Evolutionary conservation across 2,329 filamentous ascomycete genomes (phyloP).

Genomic region (Microthyrium microscopicum): DNA sequence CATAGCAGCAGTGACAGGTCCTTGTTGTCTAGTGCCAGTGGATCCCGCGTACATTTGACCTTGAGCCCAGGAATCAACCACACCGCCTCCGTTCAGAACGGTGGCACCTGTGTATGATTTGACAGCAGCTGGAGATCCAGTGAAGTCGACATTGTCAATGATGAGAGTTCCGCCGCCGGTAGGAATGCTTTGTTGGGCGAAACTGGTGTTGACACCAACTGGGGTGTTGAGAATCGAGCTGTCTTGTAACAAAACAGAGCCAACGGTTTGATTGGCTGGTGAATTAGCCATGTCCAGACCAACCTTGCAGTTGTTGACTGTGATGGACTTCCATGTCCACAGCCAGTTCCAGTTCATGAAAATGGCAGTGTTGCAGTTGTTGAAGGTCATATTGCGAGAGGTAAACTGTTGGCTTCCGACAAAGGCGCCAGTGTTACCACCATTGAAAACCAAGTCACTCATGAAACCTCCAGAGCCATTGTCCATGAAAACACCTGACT

Average conservation of each 20-base stretch:
- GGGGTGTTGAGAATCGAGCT: slow-evolving; percentile 60
- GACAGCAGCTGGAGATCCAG: slow-evolving; percentile 51
- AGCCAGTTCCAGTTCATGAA: slow-evolving; percentile 40
- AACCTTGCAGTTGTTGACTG: slow-evolving; percentile 29
- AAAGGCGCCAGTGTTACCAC: slow-evolving; percentile 42
- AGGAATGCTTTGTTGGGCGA: slow-evolving; percentile 48
- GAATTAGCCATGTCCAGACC: slow-evolving; percentile 39
- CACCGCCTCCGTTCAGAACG: slow-evolving; percentile 52
- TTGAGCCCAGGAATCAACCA: slow-evolving; percentile 60
- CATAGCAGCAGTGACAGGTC: slow-evolving; percentile 27
- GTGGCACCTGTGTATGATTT: slow-evolving; percentile 37
- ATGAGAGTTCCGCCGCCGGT: slow-evolving; percentile 66
- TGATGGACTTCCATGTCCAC: slow-evolving; percentile 30
- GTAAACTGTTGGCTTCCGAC: slow-evolving; percentile 50
- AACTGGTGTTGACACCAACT: slow-evolving; percentile 63
- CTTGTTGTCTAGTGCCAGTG: slow-evolving; percentile 40
- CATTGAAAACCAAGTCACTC: slow-evolving; percentile 41
- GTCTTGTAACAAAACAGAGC: slow-evolving; percentile 71
- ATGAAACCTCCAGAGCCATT: slow-evolving; percentile 44
- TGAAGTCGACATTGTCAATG: slow-evolving; percentile 80
- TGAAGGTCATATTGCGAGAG: slow-evolving; percentile 33
- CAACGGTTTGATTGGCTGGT: slow-evolving; percentile 55
- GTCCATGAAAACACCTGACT: slow-evolving; percentile 44
- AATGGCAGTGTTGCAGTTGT: slow-evolving; percentile 31
- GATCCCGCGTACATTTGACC: slow-evolving; percentile 52